A percentile compares a stretch with the other conserved stretches of the same genome.
phyloP scores from a whole-genome alignment of 2,329 filamentous ascomycete species.

The Clonostachys rosea region DNA sequence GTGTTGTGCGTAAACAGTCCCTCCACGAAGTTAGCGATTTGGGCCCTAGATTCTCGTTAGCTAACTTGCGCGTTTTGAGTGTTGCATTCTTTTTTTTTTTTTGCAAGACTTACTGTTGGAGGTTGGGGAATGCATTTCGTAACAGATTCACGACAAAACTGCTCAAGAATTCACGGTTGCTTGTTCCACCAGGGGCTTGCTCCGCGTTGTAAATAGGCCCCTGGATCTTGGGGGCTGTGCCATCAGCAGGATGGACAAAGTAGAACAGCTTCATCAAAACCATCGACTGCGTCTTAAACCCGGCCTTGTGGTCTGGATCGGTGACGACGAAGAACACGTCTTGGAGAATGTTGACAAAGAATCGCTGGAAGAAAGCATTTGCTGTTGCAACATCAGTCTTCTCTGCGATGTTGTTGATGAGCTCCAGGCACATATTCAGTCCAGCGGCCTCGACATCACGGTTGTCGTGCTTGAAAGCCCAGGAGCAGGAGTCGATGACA shows the following conservation, averaged over 20 bases:
- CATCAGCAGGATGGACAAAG: slow-evolving; percentile 74
- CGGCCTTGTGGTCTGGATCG: slow-evolving; percentile 96
- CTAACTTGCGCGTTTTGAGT: slow-evolving; percentile 1
- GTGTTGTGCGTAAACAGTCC: slow-evolving; percentile 85
- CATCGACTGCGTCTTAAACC: slow-evolving; percentile 97
- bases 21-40: slow-evolving; percentile 88
- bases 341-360: slow-evolving; percentile 92
- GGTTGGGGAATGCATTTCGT: slow-evolving; percentile 87
- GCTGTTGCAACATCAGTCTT: slow-evolving; percentile 81
- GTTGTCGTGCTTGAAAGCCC: slow-evolving; percentile 99
- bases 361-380: slow-evolving; percentile 96
- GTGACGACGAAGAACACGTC: slow-evolving; percentile 98
- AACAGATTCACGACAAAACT: slow-evolving; percentile 83
- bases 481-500: slow-evolving; percentile 98
- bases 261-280: slow-evolving; percentile 94
- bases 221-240: slow-evolving; percentile 74
- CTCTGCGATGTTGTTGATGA: slow-evolving; percentile 96
- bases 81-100: background rate
- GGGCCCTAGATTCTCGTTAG: slow-evolving; percentile 53
- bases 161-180: slow-evolving; percentile 85
- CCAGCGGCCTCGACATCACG: slow-evolving; percentile 95
- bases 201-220: slow-evolving; percentile 85
- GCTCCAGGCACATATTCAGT: slow-evolving; percentile 94
- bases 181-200: slow-evolving; percentile 76
- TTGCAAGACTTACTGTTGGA: slow-evolving; percentile 67